Conservation (phyloP, 2,329 filamentous ascomycete species). For the Westerdykella aurantiaca region DNA sequence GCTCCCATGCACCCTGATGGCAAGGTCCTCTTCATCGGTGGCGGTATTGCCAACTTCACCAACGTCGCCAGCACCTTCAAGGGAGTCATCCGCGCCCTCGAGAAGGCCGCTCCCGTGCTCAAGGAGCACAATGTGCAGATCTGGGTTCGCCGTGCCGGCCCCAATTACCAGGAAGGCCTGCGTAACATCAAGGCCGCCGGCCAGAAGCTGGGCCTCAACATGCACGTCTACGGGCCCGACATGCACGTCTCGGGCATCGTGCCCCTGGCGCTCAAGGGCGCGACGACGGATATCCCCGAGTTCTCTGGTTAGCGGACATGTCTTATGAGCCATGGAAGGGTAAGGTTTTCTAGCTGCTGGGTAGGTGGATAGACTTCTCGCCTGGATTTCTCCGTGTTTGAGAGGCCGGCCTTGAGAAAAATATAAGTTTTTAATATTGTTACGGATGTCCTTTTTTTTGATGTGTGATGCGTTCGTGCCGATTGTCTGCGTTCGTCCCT, state of each 20-base stretch:
- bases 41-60: constrained; percentile 99
- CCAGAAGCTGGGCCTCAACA: constrained; percentile 87
- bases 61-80: constrained; percentile 99
- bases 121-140: constrained; percentile 97
- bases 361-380: too few species aligned
- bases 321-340: too few species aligned
- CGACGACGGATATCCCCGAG: constrained; percentile 56
- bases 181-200: constrained; percentile 99
- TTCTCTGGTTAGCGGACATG: constrained; percentile 45
- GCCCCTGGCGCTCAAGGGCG: constrained; percentile 72
- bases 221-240: constrained; percentile 81
- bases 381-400: too few species aligned
- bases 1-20: constrained; percentile 78
- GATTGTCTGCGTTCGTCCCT: too few species aligned
- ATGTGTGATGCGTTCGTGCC: too few species aligned
- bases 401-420: too few species aligned
- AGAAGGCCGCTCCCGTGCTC: constrained; percentile 78
- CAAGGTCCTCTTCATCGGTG: constrained; percentile 99
- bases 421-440: too few species aligned
- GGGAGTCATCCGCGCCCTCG: constrained; percentile 93
- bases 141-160: constrained; percentile 85
- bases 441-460: too few species aligned
- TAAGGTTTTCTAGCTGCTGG: too few species aligned
- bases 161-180: constrained; percentile 99
- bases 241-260: constrained; percentile 95